Evolutionary conservation across 257 asterid species (phyloP), one percentile per base, ranked within the genome.

Genomic region (Pogostemon cablin): DNA sequence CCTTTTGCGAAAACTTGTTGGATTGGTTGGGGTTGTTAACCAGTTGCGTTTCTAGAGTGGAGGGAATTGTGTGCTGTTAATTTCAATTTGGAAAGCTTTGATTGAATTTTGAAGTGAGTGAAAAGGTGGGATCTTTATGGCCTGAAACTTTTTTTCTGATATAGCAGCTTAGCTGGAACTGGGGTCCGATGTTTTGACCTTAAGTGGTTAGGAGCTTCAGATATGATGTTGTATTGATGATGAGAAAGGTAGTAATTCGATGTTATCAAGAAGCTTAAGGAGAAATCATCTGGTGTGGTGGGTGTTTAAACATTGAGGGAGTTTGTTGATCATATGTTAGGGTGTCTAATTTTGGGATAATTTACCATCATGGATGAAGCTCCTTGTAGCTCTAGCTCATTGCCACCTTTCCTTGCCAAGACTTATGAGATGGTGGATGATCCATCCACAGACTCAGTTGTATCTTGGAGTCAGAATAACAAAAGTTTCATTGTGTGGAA

Each of bases 341-440:
- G 69, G 73, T 11, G 38, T 9, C 6, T 72, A 62, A 52, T 54
- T 71, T 66, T 55, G 41, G 38, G 71, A 58, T 46, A 48, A 44
- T 65, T 53, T 46, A 68, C 11, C 32, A 61, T 66, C 79, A 88
- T 90, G 96, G 98, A 92, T 81, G 98, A 90, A 78, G 78, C 91
- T 63, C 63, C 82, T 7, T 65, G 87, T 62, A 80, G 79, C 78
- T 76, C 88, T 1, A 88, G 79, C 80, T 81, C 90, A 3, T 75
- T 90, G 75, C 92, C 98, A 59, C 96, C 98, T 68, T 92, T 92
- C 77, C 86, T 90, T 15, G 86, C 83, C 5, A 92, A 92, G 91
- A 88, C 92, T 2, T 90, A 92, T 68, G 98, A 92, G 74, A 90
- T 92, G 98, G 96, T 92, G 78, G 96, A 92, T 47, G 96, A 92